Evolutionary conservation across 225 moss, liverwort and hornwort species (phyloP).

Genomic region (Bryoerythrophyllum caledonicum): DNA sequence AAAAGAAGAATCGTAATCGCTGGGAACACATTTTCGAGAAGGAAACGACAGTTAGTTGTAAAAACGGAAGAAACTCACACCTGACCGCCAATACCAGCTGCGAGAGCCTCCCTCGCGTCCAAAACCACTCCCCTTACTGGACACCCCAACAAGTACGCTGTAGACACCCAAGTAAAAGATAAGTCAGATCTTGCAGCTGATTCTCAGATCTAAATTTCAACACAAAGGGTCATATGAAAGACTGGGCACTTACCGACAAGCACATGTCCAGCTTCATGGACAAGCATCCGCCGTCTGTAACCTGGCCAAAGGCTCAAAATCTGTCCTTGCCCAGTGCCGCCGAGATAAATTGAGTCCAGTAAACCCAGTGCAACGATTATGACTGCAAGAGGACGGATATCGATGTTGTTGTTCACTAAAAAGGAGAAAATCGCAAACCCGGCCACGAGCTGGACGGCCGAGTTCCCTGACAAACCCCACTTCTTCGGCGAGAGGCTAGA

Average conservation of each 20-base stretch:
- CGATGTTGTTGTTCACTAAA: constrained; percentile 67
- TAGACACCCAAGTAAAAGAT: constrained; percentile 21
- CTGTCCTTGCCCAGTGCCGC: constrained; percentile 76
- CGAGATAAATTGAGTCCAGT: constrained; percentile 77
- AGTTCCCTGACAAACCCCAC: constrained; percentile 80
- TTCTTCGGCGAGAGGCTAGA: constrained; percentile 94
- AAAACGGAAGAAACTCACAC: constrained; percentile 26
- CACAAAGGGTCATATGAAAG: neutral
- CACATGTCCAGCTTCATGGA: constrained; percentile 98
- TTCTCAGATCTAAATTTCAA: neutral
- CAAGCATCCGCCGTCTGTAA: constrained; percentile 69
- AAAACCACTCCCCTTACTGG: constrained; percentile 88
- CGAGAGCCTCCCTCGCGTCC: constrained; percentile 74
- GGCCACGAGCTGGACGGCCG: constrained; percentile 57
- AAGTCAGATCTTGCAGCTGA: constrained; percentile 16
- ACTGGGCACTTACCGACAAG: constrained; percentile 69
- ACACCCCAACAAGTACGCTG: constrained; percentile 94
- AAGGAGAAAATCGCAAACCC: constrained; percentile 70
- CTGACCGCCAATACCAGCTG: constrained; percentile 81
- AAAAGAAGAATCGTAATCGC: neutral
- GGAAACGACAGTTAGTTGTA: neutral
- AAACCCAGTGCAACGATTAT: constrained; percentile 66
- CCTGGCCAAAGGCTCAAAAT: constrained; percentile 83
- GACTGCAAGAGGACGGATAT: constrained; percentile 64
- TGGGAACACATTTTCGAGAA: neutral